These are phyloP conservation scores for Phytopythium sindhum DNA, from an alignment of 352 stramenopile genomes.

Conservation along the genomic window DNA sequence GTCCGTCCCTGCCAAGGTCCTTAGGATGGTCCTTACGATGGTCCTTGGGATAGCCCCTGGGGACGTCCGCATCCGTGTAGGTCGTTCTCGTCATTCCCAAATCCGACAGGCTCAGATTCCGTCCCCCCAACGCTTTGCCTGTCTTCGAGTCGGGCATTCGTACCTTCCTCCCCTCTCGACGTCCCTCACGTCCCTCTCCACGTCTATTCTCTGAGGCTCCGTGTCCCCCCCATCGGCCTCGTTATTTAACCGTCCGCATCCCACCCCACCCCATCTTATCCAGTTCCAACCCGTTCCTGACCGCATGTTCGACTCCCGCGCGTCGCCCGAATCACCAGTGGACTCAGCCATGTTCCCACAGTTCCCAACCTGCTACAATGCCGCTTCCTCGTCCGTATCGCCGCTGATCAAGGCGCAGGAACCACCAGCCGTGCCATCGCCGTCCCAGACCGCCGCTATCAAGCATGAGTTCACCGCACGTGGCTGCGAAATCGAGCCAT, in stretches of 20 bases:
- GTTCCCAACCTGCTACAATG: slow-evolving; percentile 25
- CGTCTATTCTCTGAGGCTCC: not conserved
- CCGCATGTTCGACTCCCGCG: slow-evolving; percentile 23
- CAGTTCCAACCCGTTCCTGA: not conserved
- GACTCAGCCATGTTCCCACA: slow-evolving; percentile 73
- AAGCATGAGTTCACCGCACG: slow-evolving; percentile 17
- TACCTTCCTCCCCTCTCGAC: slow-evolving; percentile 11
- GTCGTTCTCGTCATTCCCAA: slow-evolving; percentile 23
- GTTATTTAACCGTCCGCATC: slow-evolving; percentile 1
- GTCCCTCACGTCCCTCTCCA: not conserved
- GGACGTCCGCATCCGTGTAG: too few relatives aligned
- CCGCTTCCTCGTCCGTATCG: slow-evolving; percentile 13
- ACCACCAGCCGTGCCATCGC: too few relatives aligned
- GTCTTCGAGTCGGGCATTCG: slow-evolving; percentile 25
- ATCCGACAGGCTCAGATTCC: slow-evolving; percentile 45
- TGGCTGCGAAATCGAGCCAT: slow-evolving; percentile 55
- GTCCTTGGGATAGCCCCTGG: too few relatives aligned
- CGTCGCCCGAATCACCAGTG: slow-evolving; percentile 56
- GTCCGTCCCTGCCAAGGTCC: not conserved
- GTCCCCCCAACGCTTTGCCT: slow-evolving; percentile 27
- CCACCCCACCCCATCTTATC: too few relatives aligned
- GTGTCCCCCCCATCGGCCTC: slow-evolving; percentile 4
- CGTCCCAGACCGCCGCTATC: slow-evolving; percentile 4
- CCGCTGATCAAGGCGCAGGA: slow-evolving; percentile 14
- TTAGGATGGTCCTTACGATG: too few relatives aligned